Percentiles rank a stretch among this genome's conserved stretches.
These are phyloP conservation scores for Leishmania guyanensis DNA, from an alignment of 208 protist genomes.

Conservation along the genomic window DNA sequence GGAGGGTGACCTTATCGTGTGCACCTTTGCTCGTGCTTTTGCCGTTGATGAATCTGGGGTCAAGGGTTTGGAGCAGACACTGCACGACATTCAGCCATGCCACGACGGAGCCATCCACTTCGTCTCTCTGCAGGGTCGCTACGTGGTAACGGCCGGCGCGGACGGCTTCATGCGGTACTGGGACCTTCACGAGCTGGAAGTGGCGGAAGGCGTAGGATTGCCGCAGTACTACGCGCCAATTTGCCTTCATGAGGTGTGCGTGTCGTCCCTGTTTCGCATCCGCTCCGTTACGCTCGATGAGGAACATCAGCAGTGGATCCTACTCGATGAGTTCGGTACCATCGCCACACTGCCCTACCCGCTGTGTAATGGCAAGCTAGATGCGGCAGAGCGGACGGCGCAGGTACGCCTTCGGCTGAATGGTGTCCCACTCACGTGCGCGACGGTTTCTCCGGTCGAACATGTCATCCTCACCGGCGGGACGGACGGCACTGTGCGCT, in stretches of 20 bases:
- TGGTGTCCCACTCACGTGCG: slow-evolving; percentile 85
- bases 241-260: slow-evolving; percentile 78
- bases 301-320: slow-evolving; percentile 62
- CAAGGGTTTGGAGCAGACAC: slow-evolving; percentile 31
- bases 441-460: slow-evolving; percentile 72
- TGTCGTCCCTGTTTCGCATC: slow-evolving; percentile 55
- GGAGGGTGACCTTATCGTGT: slow-evolving; percentile 97
- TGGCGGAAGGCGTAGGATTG: slow-evolving; percentile 88
- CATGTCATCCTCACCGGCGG: slow-evolving; percentile 90
- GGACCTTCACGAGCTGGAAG: slow-evolving; percentile 90
- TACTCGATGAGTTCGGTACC: slow-evolving; percentile 84
- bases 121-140: slow-evolving; percentile 71
- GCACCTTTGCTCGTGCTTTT: slow-evolving; percentile 80
- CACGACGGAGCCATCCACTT: slow-evolving; percentile 92
- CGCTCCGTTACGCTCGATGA: slow-evolving; percentile 61
- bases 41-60: slow-evolving; percentile 22
- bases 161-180: slow-evolving; percentile 97
- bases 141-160: slow-evolving; percentile 93
- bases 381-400: background rate
- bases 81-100: slow-evolving; percentile 47
- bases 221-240: slow-evolving; percentile 69
- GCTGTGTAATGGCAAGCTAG: slow-evolving; percentile 7
- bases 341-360: slow-evolving; percentile 39
- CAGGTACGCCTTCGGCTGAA: slow-evolving; percentile 76
- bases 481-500: slow-evolving; percentile 90